Evolutionary conservation across 345 rosid genomes (phyloP), one percentile per base, ranked within the genome.

Genomic region (Pseudoturritis turrita): DNA sequence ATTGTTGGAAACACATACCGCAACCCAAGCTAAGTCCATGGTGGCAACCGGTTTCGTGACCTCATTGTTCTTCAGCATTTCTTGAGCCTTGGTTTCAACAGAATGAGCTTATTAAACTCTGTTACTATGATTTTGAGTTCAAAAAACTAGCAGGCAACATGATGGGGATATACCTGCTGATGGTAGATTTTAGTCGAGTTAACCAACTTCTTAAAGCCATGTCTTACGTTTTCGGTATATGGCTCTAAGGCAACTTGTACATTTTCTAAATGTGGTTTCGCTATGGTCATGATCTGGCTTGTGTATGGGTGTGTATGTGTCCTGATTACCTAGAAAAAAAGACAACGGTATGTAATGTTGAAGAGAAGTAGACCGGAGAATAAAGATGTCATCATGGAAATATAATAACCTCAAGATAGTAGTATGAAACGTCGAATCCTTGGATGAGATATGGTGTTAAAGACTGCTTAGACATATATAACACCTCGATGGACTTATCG

Each of bases 11-110:
- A 29, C 26, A 71, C 84, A 52, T 83, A 83, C 86, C 77, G 53
- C 77, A 66, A 81, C 72, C 87, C 84, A 83, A 22, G 84, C 83
- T 44, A 83, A 63, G 50, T 83, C 84, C 78, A 81, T 63, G 57
- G 74, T 81, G 25, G 83, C 81, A 36, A 83, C 19, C 1, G 84
- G 73, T 68, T 56, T 81, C 0, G 81, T 83, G 26, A 83, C 49
- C 71, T 73, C 79, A 35, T 83, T 75, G 63, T 74, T 70, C 69
- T 76, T 83, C 40, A 83, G 79, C 46, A 79, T 57, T 71, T 64
- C 71, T 71, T 77, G 87, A 63, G 82, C 80, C 86, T 83, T 41
- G 46, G 28, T 58, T 68, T 13, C 35, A 18, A 53, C 17, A 62
- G 4, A 75, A 9, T 5, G 52, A 62, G 59, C 44, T 62, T 45